phyloP scores from a whole-genome alignment of 768 basidiomycete species.

The Auricularia heimuer region DNA sequence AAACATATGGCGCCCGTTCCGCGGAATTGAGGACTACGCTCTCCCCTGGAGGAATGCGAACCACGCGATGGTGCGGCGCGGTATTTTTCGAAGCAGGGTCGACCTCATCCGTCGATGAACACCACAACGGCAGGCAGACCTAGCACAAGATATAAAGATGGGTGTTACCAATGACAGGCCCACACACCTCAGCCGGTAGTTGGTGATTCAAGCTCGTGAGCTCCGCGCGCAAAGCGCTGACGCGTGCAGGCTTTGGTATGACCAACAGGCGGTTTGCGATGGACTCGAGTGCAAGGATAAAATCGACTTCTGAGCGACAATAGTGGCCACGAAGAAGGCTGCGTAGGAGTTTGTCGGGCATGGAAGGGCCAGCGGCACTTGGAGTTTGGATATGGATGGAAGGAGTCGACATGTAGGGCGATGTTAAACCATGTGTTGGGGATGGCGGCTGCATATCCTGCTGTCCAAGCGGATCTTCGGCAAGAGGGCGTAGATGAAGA shows the following conservation, averaged over 20 bases:
- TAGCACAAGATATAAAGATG: slow-evolving; percentile 18
- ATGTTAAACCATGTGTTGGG: slow-evolving; percentile 13
- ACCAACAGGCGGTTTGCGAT: slow-evolving; percentile 88
- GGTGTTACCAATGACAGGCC: not conserved
- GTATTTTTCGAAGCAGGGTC: slow-evolving; percentile 46
- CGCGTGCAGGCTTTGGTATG: slow-evolving; percentile 86
- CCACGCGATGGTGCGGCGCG: slow-evolving; percentile 82
- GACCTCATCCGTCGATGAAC: slow-evolving; percentile 27
- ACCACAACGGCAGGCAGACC: slow-evolving; percentile 89
- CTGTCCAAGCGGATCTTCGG: slow-evolving; percentile 69
- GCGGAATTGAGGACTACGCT: slow-evolving; percentile 97
- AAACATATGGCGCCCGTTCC: slow-evolving; percentile 86
- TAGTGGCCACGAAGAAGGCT: slow-evolving; percentile 75
- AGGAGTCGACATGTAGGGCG: slow-evolving; percentile 62
- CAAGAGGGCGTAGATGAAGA: slow-evolving; percentile 36
- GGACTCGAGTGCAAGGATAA: slow-evolving; percentile 79
- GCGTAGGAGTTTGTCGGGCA: slow-evolving; percentile 48
- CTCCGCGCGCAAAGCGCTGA: slow-evolving; percentile 94
- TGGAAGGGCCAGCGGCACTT: slow-evolving; percentile 29
- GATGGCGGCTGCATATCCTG: slow-evolving; percentile 33
- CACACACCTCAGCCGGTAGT: slow-evolving; percentile 84
- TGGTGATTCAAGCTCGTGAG: slow-evolving; percentile 92
- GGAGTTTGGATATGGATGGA: slow-evolving; percentile 41
- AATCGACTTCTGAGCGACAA: slow-evolving; percentile 82
- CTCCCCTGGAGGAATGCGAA: slow-evolving; percentile 95